These are phyloP conservation scores for Thelonectria olida DNA, from an alignment of 2,329 filamentous ascomycete species.

Conservation along the genomic window DNA sequence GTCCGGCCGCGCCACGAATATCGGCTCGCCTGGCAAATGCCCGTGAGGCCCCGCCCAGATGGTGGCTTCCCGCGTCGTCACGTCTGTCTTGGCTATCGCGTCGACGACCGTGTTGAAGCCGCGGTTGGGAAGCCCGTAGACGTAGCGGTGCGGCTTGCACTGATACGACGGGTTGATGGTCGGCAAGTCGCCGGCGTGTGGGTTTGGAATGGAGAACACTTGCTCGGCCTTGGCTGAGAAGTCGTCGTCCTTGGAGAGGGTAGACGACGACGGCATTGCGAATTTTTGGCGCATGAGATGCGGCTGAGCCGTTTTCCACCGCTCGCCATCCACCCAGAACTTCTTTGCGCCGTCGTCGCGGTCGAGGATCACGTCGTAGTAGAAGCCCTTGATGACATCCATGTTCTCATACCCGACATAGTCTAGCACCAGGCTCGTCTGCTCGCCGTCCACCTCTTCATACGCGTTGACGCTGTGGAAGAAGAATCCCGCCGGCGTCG, in stretches of 20 bases:
- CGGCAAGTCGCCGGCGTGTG: slow-evolving; percentile 70
- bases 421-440: slow-evolving; percentile 70
- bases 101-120: slow-evolving; percentile 70
- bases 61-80: slow-evolving; percentile 57
- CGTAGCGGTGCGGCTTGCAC: slow-evolving; percentile 65
- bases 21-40: slow-evolving; percentile 75
- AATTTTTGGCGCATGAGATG: slow-evolving; percentile 57
- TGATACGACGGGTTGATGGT: slow-evolving; percentile 68
- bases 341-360: slow-evolving; percentile 55
- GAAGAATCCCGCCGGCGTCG: slow-evolving; percentile 75
- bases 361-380: slow-evolving; percentile 73
- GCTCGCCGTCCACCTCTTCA: slow-evolving; percentile 60
- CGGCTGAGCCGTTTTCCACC: slow-evolving; percentile 47
- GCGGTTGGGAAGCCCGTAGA: slow-evolving; percentile 66
- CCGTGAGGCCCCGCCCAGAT: slow-evolving; percentile 66
- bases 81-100: slow-evolving; percentile 72
- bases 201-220: slow-evolving; percentile 58
- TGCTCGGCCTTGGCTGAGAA: slow-evolving; percentile 40
- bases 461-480: slow-evolving; percentile 85
- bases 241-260: slow-evolving; percentile 10
- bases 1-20: slow-evolving; percentile 65
- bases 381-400: slow-evolving; percentile 73
- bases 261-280: slow-evolving; percentile 42
- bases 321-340: slow-evolving; percentile 52
- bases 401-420: slow-evolving; percentile 69